Evolutionary conservation across 179 eudicot species (phyloP), one percentile per base, ranked within the genome.

Genomic region (Silene noctiflora): DNA sequence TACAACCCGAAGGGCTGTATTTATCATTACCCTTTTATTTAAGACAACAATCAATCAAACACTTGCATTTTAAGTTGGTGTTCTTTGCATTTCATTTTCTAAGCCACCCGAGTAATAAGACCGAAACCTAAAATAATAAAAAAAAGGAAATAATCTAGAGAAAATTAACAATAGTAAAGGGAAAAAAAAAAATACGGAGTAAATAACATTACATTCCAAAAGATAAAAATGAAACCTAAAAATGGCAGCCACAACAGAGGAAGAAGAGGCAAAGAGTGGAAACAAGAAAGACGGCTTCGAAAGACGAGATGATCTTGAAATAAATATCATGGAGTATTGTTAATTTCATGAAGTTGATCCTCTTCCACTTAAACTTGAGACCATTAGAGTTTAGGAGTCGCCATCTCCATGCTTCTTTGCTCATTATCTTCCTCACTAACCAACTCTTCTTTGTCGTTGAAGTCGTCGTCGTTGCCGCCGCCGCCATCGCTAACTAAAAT

Each of bases 171-270:
- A 72, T 19, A 17, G 8, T 17, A 59, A 11, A n/a, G n/a, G n/a
- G n/a, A n/a, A n/a, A n/a, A n/a, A n/a, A 31, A 72, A 56, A 56
- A 8, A 55, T 5, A 29, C 10, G 66, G 64, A 6, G 63, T 20
- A 59, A n/a, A 59, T 20, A n/a, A 59, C 13, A 20, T 59, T 39
- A 20, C 2, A 19, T 1, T 5, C 4, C 6, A 27, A 25, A 63
- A 9, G 6, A 22, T 63, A 9, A 63, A 16, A 31, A 10, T 8
- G 4, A 3, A 12, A n/a, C 6, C 77, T 77, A 84, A 69, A 84
- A 81, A 33, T 81, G 86, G 75, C 86, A 84, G 39, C 86, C 86
- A 64, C 86, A 84, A 59, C 81, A 84, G 69, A 79, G 79, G 78
- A 71, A 85, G 78, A 82, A 85, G 79, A 85, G 72, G 53, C 82